Base-by-base conservation (phyloP, 2,329 filamentous ascomycete species). In the Corinectria fuckeliana region DNA sequence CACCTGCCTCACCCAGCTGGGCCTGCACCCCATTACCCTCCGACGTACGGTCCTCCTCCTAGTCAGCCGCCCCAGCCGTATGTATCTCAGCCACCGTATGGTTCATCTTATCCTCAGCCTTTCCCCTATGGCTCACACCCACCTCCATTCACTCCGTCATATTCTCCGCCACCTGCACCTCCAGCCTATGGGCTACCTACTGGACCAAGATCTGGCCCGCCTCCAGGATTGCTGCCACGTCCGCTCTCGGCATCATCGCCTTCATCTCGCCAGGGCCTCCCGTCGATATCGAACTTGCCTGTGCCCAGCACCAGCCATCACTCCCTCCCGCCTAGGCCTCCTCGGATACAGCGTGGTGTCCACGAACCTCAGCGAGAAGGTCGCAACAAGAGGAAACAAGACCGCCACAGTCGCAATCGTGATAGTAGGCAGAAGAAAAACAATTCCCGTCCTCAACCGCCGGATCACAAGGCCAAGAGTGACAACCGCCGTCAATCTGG, bases 251-350 rank as follows among this genome's bases (percentile, higher is more conserved):
- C 56, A 34, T 59, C 65, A 28, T 58, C 68, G 25, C 57, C 56
- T 42, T 18, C 50, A 9, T 63, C 61, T 38, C 65, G 65, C 5
- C 62, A 56, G 28, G 70, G 51, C 25, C 44, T 61, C 39, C 41
- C 51, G n/a, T 61, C 64, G 13, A 57, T 44, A 18, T 41, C 50
- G 13, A 34, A 62, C 10, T 56, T 65, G 9, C 56, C 64, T 42
- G 21, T 60, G 14, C 9, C 42, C 23, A 9, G 25, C 16, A 45
- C 5, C 9, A 45, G 42, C 18, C 57, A 68, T 34, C 67, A 73
- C n/a, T 70, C 68, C 6, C 69, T 76, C 7, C 74, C 74, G 5
- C 72, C 73, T 5, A 76, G 72, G 44, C 74, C 73, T 3, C 69
- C 74, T 44, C 67, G 69, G 50, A 71, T 64, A 25, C 58, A 62